Conservation (phyloP, 441 rosid genomes). For the Pelargonium australe region DNA sequence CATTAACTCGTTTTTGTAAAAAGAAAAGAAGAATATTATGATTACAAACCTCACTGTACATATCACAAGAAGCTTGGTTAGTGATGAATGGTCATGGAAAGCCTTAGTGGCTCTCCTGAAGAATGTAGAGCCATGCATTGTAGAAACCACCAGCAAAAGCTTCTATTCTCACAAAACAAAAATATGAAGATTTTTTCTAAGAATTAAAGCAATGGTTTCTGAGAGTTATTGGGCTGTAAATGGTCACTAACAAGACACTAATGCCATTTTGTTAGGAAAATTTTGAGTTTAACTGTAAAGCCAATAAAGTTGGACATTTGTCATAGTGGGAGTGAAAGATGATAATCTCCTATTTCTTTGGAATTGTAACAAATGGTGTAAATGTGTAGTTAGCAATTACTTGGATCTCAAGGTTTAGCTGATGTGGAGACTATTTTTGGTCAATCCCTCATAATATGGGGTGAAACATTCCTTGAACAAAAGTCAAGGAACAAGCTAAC, state of each 20-base stretch:
- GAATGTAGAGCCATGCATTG: conserved; percentile 55
- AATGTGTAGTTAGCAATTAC: background rate
- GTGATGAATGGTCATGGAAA: conserved; percentile 54
- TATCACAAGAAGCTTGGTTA: conserved; percentile 59
- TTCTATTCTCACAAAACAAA: background rate
- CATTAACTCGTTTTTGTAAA: too few relatives aligned
- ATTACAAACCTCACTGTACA: conserved; percentile 63
- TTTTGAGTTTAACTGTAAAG: background rate
- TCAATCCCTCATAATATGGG: too few relatives aligned
- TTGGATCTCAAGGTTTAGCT: background rate
- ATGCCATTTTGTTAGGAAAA: background rate
- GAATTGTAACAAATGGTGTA: background rate
- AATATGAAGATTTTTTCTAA: too few relatives aligned
- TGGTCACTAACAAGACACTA: too few relatives aligned
- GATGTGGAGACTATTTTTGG: background rate
- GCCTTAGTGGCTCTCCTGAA: conserved; percentile 54
- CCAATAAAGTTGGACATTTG: background rate
- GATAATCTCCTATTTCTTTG: background rate
- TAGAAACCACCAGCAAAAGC: background rate
- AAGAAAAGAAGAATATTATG: background rate
- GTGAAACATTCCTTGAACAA: too few relatives aligned
- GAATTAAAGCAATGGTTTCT: too few relatives aligned
- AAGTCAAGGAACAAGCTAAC: too few relatives aligned
- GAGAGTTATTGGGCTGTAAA: too few relatives aligned
- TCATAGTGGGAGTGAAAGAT: background rate